Evolutionary conservation across 441 rosid species (phyloP), one percentile per base, ranked within the genome.

Genomic region (Euphorbia celastroides): DNA sequence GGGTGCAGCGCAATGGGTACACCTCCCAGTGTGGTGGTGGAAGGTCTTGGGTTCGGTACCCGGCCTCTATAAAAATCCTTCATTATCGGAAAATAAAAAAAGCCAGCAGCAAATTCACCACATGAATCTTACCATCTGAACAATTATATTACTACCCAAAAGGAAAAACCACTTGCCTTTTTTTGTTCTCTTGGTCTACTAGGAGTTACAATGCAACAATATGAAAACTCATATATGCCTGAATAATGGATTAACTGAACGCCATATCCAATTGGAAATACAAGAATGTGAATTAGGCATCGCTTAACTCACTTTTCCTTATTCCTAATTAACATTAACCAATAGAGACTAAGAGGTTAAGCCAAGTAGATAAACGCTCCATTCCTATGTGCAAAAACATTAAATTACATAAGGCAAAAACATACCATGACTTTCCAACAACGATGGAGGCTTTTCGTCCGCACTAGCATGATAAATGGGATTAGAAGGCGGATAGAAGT

Each of bases 371-470:
- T 26, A 31, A 48, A 26, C 26, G 30, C 16, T 10, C 19, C 67
- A 46, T 27, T 17, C 36, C 32, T 27, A 16, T 14, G 36, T n/a
- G 2, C 51, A 22, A 20, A 23, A 34, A 64, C 30, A 44, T 26
- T 26, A 60, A 54, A 36, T 27, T 7, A 11, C 42, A 38, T 7
- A 8, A 34, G 16, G 56, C 41, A 25, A 73, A 57, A n/a, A 60
- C 84, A 67, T 82, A 93, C 98, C 98, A 65, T 93, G 98, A 82
- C 98, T 87, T 82, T 90, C 72, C 77, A 93, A 77, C 71, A 91
- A 65, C 78, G 91, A 64, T 36, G 96, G 97, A 72, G 96, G 99
- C 73, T 80, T 86, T 79, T 88, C 99, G 60, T 85, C 92, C 64
- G 70, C 65, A 71, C 79, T 80, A 74, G 85, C 89, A 61, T 79